Base-by-base conservation (phyloP, 2,329 filamentous ascomycete genomes). In the Hypoxylon sp. region DNA sequence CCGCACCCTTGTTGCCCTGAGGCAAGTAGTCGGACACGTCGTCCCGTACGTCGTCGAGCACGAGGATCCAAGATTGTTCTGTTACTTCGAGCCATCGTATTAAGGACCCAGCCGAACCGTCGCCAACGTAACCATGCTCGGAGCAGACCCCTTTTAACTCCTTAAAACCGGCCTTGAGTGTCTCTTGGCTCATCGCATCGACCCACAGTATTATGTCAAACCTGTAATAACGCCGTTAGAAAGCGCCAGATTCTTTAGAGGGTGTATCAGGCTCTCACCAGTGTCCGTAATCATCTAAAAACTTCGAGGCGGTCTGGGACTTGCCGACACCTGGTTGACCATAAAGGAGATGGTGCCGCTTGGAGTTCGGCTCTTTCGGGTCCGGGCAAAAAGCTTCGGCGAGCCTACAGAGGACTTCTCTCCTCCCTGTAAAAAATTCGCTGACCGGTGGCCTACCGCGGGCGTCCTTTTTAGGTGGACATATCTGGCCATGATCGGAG, bases 251-350 rank as follows among this genome's bases (percentile, higher is more conserved):
- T 20, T 20, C 2, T 11, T 20, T 10, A 10, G n/a, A 10, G 20
- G 8, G 17, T 11, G 6, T 10, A 11, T 17, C 8, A 22, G 31
- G n/a, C 3, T 44, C 66, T n/a, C 69, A 73, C 76, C 64, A 61
- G 2, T 70, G 37, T 11, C 72, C 63, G 1, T 68, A 37, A 2
- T 46, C 35, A 8, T 79, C 74, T 0, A 68, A 48, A 4, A 77
- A 75, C 25, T 73, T 78, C 2, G 77, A 31, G 0, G 74, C 77
- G 3, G 79, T 77, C n/a, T 79, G 73, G 0, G 75, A 79, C 46
- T 80, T 80, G 0, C 79, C 77, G 0, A 74, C 70, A 3, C 79
- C 78, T 2, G 73, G 73, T 68, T 79, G 73, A 0, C 78, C 79
- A 27, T 75, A 62, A 14, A 64, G 10, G 22, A 64, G 62, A 22